phyloP scores from a whole-genome alignment of 1,284 basidiomycete genomes.

The Tetrapyrgos nigripes region DNA sequence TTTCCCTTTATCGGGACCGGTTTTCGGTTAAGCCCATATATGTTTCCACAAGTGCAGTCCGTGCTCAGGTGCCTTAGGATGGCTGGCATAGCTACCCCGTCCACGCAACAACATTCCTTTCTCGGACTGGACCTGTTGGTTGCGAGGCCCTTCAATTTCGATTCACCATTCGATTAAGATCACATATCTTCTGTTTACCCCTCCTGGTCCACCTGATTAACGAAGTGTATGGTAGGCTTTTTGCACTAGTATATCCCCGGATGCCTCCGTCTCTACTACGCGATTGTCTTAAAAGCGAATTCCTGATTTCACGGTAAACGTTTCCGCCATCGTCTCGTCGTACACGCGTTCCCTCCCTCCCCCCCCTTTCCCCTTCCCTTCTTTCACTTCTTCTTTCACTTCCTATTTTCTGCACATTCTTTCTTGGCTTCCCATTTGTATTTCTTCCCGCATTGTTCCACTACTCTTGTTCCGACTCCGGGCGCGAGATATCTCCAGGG shows the following conservation, averaged over 20 bases:
- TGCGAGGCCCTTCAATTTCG: constrained; percentile 3
- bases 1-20: background rate
- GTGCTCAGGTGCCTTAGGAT: background rate
- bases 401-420: background rate
- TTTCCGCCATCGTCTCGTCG: background rate
- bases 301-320: background rate
- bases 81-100: constrained; percentile 30
- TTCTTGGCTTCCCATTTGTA: background rate
- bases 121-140: background rate
- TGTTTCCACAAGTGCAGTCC: background rate
- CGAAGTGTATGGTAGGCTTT: background rate
- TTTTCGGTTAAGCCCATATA: background rate
- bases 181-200: background rate
- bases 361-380: background rate
- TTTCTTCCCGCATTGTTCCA: background rate
- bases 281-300: background rate
- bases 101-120: constrained; percentile 35
- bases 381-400: background rate
- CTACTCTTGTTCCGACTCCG: background rate
- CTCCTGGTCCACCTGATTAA: background rate
- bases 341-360: background rate
- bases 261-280: background rate
- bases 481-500: background rate
- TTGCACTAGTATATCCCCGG: constrained; percentile 3
- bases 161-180: background rate